Evolutionary conservation across 169 alveolate genomes (phyloP), one percentile per base, ranked within the genome.

Genomic region (Babesia divergens): DNA sequence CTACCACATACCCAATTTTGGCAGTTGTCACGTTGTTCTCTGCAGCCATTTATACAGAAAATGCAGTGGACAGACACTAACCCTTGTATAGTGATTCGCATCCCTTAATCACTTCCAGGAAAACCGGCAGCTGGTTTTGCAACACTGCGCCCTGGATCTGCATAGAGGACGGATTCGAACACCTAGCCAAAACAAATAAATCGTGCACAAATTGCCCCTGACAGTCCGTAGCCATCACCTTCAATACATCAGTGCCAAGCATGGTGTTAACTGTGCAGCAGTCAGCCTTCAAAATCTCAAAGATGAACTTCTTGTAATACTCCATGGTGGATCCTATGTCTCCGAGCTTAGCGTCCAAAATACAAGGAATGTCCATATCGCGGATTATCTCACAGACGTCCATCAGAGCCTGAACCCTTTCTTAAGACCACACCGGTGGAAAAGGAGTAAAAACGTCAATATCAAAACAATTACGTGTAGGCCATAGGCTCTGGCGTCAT

Each of bases 291-390:
- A 88, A 65, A 20, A 64, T 64, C 24, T 83, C 90, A 38, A 88
- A 88, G 51, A 83, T 83, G 66, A 88, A 88, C 76, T 65, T 83
- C 62, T 82, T 80, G 81, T 88, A 88, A 59, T 83, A 68, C 67
- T 88, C 87, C 66, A 84, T 84, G 29, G 93, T 88, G 42, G 84
- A 74, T 2, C 93, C 91, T 29, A 88, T 88, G 74, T 88, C 93
- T 34, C 89, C 89, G 37, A 88, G 74, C 60, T 88, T 88, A 55
- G 77, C 75, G 59, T 88, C 93, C 20, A 88, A 65, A 24, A 88
- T 59, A 13, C 84, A 65, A 13, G 93, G 93, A 0, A 88, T 29
- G 35, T 88, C 56, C 65, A 65, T 43, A 38, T 47, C 55, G 46
- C 81, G 44, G 37, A 88, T 64, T 52, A 56, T 46, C 62, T 83